Base-by-base conservation (phyloP, 73 alveolate genomes). In the Blepharisma japonicum region DNA sequence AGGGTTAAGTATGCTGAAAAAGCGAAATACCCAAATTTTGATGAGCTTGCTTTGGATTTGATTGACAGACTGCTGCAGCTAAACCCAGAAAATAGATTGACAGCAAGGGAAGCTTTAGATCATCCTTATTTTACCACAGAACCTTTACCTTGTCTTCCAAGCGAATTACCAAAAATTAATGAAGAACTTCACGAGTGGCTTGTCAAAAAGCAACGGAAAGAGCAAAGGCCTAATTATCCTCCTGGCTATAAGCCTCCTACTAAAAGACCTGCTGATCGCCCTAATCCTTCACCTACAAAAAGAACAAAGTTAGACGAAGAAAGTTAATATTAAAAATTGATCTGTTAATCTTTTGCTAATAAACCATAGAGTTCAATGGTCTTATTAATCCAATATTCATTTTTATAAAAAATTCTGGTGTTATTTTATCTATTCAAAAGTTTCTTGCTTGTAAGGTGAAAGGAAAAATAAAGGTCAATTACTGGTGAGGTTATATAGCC, bases 161-260 rank as follows among this genome's bases (percentile, higher is more conserved):
- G 54, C 45, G 95, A 92, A 61, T 45, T 96, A 71, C 98, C 98
- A 0, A 68, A 81, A 54, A 78, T 91, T 42, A 92, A 85, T 0
- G 90, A 88, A 54, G 99, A 96, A 50, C 83, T 90, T 49, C 99
- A 96, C 82, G 99, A 96, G 80, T 92, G 86, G 49, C 86, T 88
- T 50, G 91, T 94, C 45, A 94, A 89, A 68, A 90, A 86, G 77
- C 98, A 91, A 81, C 90, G 87, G 85, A 94, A 85, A 92, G 87
- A 89, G 74, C 32, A 61, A n/a, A 25, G n/a, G 3, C 11, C 71
- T n/a, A 25, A 45, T 39, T 70, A 70, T 54, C 74, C 74, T 8
- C 42, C 42, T 32, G 42, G 42, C 42, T 32, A 32, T 32, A 61
- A 61, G 23, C 38, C 46, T 25, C 74, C 74, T 14, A 25, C 11